These are phyloP conservation scores for Coniochaeta ligniaria DNA, from an alignment of 2,329 filamentous ascomycete species.

Conservation along the genomic window DNA sequence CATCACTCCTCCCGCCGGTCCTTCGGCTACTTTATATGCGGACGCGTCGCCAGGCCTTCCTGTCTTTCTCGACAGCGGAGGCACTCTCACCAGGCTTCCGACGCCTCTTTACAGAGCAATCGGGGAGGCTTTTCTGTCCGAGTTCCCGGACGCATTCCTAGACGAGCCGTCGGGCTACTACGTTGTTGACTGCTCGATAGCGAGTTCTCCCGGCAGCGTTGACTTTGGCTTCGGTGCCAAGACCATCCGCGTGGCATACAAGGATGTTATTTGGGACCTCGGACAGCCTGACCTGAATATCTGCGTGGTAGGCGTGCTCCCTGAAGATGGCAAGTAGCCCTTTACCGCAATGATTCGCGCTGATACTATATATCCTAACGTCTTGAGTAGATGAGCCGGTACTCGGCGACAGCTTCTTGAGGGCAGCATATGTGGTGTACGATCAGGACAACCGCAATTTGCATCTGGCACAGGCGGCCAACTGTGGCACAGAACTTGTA, in stretches of 20 bases:
- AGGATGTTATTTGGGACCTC: slow-evolving; percentile 36
- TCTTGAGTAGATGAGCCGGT: slow-evolving; percentile 32
- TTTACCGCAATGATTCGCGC: slow-evolving; percentile 9
- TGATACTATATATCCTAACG: background rate
- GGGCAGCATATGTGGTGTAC: slow-evolving; percentile 38
- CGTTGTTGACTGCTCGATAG: slow-evolving; percentile 29
- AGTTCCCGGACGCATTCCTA: slow-evolving; percentile 28
- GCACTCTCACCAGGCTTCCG: slow-evolving; percentile 38
- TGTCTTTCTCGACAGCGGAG: slow-evolving; percentile 36
- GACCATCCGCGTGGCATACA: slow-evolving; percentile 29
- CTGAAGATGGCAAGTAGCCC: slow-evolving; percentile 4
- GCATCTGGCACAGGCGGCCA: slow-evolving; percentile 2
- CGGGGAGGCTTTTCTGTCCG: slow-evolving; percentile 17
- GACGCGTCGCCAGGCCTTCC: background rate
- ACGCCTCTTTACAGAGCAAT: slow-evolving; percentile 30
- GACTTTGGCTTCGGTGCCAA: slow-evolving; percentile 35
- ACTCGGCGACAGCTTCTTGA: slow-evolving; percentile 33
- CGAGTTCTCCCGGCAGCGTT: slow-evolving; percentile 26
- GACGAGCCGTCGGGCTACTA: slow-evolving; percentile 32
- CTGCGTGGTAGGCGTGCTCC: slow-evolving; percentile 29
- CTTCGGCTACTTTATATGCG: background rate
- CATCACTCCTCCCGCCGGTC: slow-evolving; percentile 4
- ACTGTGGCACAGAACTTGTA: slow-evolving; percentile 3
- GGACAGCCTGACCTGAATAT: slow-evolving; percentile 21
- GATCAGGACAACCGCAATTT: slow-evolving; percentile 32